Evolutionary conservation across 2,329 filamentous ascomycete species (phyloP), one percentile per base, ranked within the genome.

Genomic region (Penicillium sp.): DNA sequence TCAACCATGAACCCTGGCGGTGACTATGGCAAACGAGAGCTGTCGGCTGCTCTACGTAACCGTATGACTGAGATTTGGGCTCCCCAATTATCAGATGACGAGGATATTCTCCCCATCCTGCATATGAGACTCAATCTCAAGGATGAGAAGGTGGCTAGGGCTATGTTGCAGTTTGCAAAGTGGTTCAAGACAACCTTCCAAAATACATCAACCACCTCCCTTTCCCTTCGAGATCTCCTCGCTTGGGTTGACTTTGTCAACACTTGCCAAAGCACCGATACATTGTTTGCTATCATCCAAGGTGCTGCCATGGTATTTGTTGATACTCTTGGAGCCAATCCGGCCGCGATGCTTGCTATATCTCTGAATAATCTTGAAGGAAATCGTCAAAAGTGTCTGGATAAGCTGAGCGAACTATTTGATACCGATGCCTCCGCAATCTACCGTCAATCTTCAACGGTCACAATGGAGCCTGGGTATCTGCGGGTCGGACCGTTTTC

Each of bases 31-130:
- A 99, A 99, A 77, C 91, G 93, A 64, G 94, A 99, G 72, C 82
- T 99, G 11, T 99, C 94, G 1, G 94, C 94, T 3, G 95, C 94
- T 13, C 78, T 99, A 55, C 85, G 94, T 42, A 99, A 99, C 71
- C 90, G 94, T 56, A 96, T 99, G 71, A 99, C 94, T 0, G 94
- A 99, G 74, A 97, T 99, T 8, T 99, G 94, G 94, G 94, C 97
- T 0, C 92, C 94, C 1, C 84, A 92, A 1, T 78, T 97, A 54
- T 92, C 91, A 1, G 90, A 93, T 55, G 83, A 86, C 48, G 87
- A 92, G 26, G 95, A 99, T 69, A 87, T 97, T 29, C 76, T 92
- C 18, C 89, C 95, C 39, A 99, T 99, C 61, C 86, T 97, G 14
- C 79, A 82, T 48, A 85, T 87, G 11, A 97, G 96, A 71, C 79